Evolutionary conservation across 2,329 filamentous ascomycete genomes (phyloP), one percentile per base, ranked within the genome.

Genomic region (Hortaea sp.): DNA sequence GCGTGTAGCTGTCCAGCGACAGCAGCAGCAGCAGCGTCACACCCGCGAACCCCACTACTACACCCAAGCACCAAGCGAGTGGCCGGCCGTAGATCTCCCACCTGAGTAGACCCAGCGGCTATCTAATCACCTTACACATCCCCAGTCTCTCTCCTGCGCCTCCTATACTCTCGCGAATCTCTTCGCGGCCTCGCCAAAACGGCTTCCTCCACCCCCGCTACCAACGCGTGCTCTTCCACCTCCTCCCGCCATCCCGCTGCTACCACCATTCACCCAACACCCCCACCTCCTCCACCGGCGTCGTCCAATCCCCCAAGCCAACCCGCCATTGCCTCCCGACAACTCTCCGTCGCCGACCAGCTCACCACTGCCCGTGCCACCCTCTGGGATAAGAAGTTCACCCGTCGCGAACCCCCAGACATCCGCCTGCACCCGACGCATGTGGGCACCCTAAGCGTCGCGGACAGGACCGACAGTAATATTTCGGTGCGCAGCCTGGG

Each of bases 381-480:
- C 49, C 71, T 75, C 56, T 75, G 70, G 68, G 69, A 74, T 56
- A 67, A 69, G 47, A 65, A 63, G 45, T 71, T 66, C 58, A 72
- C 70, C 32, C 52, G 50, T 49, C 62, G 63, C 35, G 65, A 69
- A 43, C 67, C 70, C 49, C 70, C 69, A 45, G 68, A 68, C 39
- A 65, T 66, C 46, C 65, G 59, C 41, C 66, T 74, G 46, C 61
- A 63, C 43, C 71, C 71, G 28, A 73, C 71, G 32, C 67, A 72
- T 64, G 70, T 71, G 47, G 69, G 68, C 49, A 72, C 71, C 13
- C 66, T 74, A 45, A 66, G 66, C 30, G 60, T 71, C 43, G 64
- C 64, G 42, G 63, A 70, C 52, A 65, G 71, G 49, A 72, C 70
- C 50, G 72, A 74, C 62, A 74, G 71, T 41, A 72, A 71, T 56